These are phyloP conservation scores for Paramecium biaurelia DNA, from an alignment of 73 alveolate genomes.

Conservation along the genomic window DNA sequence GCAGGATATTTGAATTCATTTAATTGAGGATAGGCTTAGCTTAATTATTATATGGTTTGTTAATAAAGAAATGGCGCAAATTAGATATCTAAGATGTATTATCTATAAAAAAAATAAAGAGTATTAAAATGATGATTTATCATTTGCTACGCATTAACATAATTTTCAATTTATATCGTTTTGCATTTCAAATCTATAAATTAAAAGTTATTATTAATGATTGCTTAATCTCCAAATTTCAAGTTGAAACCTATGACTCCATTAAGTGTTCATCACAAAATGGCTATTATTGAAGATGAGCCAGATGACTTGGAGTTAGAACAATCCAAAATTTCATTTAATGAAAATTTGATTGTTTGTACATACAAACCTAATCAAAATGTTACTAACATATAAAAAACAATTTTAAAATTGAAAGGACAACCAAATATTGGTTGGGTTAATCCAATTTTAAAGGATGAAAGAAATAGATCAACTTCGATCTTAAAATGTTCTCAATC, in stretches of 20 bases:
- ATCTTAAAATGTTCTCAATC: not conserved
- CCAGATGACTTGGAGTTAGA: constrained; percentile 15
- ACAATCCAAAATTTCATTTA: not conserved
- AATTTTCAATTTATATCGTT: not conserved
- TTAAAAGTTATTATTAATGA: not conserved
- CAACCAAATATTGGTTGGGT: not conserved
- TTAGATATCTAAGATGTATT: not conserved
- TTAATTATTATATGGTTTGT: not conserved
- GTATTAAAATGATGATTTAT: not conserved
- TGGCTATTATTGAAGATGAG: not conserved
- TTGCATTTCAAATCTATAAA: not conserved
- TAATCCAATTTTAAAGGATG: not conserved
- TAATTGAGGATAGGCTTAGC: not conserved
- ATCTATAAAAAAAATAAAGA: not conserved
- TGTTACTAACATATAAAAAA: not conserved
- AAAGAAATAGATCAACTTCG: not conserved
- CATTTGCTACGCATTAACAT: not conserved
- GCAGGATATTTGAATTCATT: not conserved
- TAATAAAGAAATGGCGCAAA: not conserved
- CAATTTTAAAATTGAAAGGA: not conserved
- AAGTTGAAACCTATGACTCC: not conserved
- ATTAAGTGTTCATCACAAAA: constrained; percentile 6
- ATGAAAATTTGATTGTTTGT: not conserved
- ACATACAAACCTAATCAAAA: not conserved
- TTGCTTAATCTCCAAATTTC: constrained; percentile 25